Percentiles rank a stretch among this genome's conserved stretches.
These are phyloP conservation scores for Aspergillus versicolor DNA, from an alignment of 2,329 filamentous ascomycete genomes.

Conservation along the genomic window DNA sequence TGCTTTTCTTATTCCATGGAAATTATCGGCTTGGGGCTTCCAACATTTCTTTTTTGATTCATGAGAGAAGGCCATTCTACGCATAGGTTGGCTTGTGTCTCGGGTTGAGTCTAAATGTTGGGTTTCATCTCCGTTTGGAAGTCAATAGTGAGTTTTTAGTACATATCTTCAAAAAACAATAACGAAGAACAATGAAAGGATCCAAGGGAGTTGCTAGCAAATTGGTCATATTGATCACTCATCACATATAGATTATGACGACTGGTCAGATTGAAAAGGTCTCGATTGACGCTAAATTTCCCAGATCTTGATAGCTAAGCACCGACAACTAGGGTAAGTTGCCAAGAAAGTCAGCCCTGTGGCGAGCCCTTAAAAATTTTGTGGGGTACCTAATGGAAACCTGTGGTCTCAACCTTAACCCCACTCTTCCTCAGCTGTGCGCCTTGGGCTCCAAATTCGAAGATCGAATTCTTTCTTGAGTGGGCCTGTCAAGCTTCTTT, in stretches of 20 bases:
- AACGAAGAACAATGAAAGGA: not conserved
- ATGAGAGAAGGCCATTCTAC: constrained; percentile 20
- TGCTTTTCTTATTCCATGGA: constrained; percentile 16
- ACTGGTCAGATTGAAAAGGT: not conserved
- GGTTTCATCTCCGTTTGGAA: constrained; percentile 22
- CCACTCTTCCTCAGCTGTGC: too few relatives aligned
- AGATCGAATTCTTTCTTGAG: too few relatives aligned
- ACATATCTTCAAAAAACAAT: constrained; percentile 1
- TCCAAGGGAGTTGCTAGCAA: not conserved
- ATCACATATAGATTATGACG: not conserved
- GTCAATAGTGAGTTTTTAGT: constrained; percentile 17
- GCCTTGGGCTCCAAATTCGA: too few relatives aligned
- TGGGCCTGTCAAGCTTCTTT: not conserved
- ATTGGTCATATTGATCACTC: not conserved
- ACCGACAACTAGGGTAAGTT: not conserved
- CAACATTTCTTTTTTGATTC: constrained; percentile 18
- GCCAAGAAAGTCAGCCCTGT: not conserved
- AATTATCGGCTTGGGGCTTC: constrained; percentile 20
- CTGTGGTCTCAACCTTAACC: too few relatives aligned
- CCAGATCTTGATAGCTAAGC: too few relatives aligned
- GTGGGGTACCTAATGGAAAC: not conserved
- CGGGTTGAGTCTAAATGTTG: constrained; percentile 27
- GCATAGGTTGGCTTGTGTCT: constrained; percentile 26
- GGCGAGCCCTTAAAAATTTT: not conserved
- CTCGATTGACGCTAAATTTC: not conserved